Percentiles rank a stretch among this genome's conserved stretches.
phyloP scores from a whole-genome alignment of 768 basidiomycete genomes.

The Arthromyces matolae region DNA sequence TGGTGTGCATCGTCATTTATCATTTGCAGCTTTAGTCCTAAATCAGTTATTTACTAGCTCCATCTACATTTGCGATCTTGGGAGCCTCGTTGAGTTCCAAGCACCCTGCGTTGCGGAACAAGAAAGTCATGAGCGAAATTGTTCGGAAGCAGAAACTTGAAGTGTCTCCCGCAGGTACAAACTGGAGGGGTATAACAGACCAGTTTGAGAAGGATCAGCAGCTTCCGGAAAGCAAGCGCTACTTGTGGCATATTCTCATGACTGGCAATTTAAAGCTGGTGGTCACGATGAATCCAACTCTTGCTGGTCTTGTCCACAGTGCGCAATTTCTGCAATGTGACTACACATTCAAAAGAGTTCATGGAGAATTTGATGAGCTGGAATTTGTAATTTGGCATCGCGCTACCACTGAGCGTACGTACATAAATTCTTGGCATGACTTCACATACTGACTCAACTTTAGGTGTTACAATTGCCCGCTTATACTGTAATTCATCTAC shows the following conservation, averaged over 20 bases:
- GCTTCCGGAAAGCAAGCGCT: not conserved
- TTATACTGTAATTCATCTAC: slow-evolving; percentile 16
- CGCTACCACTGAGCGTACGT: slow-evolving; percentile 7
- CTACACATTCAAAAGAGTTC: slow-evolving; percentile 21
- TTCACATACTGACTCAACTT: too few species aligned
- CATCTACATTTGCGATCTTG: not conserved
- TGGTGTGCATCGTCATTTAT: too few species aligned
- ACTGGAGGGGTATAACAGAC: not conserved
- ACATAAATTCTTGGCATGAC: not conserved
- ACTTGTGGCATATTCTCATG: not conserved
- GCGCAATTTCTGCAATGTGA: slow-evolving; percentile 14
- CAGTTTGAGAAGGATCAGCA: slow-evolving; percentile 1
- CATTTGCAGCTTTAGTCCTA: too few species aligned
- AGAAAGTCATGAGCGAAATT: not conserved
- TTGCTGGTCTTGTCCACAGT: slow-evolving; percentile 12
- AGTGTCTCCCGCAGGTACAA: not conserved
- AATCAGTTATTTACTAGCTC: too few species aligned
- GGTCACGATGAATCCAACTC: slow-evolving; percentile 3
- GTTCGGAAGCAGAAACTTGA: not conserved
- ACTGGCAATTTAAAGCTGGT: slow-evolving; percentile 3
- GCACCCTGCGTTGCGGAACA: not conserved
- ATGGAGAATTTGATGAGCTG: slow-evolving; percentile 21
- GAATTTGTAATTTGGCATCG: slow-evolving; percentile 13
- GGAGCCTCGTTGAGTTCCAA: not conserved
- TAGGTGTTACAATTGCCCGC: slow-evolving; percentile 16